These are phyloP conservation scores for Pelargonium cotyledonis DNA, from an alignment of 441 rosid species.

Conservation along the genomic window DNA sequence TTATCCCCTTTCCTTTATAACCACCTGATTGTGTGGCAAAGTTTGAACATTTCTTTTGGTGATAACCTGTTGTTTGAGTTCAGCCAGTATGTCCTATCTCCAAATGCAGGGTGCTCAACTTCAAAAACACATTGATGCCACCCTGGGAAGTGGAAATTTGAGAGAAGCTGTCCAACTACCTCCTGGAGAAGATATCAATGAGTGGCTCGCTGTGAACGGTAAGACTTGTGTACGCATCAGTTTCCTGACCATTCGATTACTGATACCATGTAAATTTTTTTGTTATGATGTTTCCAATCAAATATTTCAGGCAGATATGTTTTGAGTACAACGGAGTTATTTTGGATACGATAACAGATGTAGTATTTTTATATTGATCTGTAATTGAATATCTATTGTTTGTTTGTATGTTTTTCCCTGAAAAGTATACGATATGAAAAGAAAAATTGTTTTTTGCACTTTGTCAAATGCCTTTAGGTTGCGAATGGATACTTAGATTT, in stretches of 20 bases:
- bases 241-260: not conserved
- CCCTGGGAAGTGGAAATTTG: conserved; percentile 44
- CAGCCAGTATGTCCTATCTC: not conserved
- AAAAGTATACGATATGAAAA: too few species aligned
- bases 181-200: conserved; percentile 48
- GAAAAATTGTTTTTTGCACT: too few species aligned
- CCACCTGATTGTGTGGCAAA: not conserved
- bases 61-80: conserved; percentile 4
- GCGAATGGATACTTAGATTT: too few species aligned
- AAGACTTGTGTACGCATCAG: conserved; percentile 6
- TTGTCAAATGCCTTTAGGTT: too few species aligned
- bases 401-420: too few species aligned
- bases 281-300: not conserved
- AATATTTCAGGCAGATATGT: not conserved
- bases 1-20: conserved; percentile 14
- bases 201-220: conserved; percentile 49
- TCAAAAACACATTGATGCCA: conserved; percentile 41
- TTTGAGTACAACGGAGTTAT: not conserved
- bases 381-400: not conserved
- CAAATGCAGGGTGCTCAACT: conserved; percentile 42
- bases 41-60: not conserved
- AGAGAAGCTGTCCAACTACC: conserved; percentile 44
- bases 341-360: not conserved
- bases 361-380: not conserved
- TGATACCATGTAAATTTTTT: not conserved